phyloP scores from a whole-genome alignment of 371 early-diverging fungal genomes.

The Batkoa obscura region DNA sequence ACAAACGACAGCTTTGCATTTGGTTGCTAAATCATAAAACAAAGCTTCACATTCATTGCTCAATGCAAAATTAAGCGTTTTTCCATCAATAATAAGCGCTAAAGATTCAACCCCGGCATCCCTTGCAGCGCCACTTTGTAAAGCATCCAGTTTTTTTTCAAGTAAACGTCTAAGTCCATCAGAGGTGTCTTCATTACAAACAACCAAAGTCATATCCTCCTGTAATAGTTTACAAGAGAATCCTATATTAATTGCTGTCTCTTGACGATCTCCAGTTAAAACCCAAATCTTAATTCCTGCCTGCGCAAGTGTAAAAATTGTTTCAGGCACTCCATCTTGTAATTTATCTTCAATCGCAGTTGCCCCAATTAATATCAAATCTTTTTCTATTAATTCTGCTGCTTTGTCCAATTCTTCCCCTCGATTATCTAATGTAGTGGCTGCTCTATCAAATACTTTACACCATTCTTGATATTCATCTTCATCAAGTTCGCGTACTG shows the following conservation, averaged over 20 bases:
- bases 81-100: slow-evolving; percentile 53
- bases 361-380: slow-evolving; percentile 80
- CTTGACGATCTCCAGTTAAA: slow-evolving; percentile 81
- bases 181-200: slow-evolving; percentile 62
- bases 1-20: slow-evolving; percentile 74
- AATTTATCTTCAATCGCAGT: slow-evolving; percentile 98
- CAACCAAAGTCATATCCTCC: slow-evolving; percentile 64
- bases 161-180: slow-evolving; percentile 60
- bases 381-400: slow-evolving; percentile 86
- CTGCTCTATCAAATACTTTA: slow-evolving; percentile 63
- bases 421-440: slow-evolving; percentile 76
- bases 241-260: slow-evolving; percentile 87
- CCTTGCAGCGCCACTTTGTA: slow-evolving; percentile 28
- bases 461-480: slow-evolving; percentile 77
- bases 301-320: slow-evolving; percentile 84
- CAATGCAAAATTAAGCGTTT: slow-evolving; percentile 42
- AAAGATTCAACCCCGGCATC: slow-evolving; percentile 40
- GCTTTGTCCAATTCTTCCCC: slow-evolving; percentile 71
- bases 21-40: slow-evolving; percentile 53
- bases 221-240: slow-evolving; percentile 72
- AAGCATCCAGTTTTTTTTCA: slow-evolving; percentile 46
- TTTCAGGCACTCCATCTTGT: slow-evolving; percentile 95
- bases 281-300: slow-evolving; percentile 97
- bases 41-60: slow-evolving; percentile 44
- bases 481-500: slow-evolving; percentile 74